A percentile compares a stretch with the other conserved stretches of the same genome.
These are phyloP conservation scores for Leptomonas pyrrhocoris DNA, from an alignment of 208 protist genomes.

Conservation along the genomic window DNA sequence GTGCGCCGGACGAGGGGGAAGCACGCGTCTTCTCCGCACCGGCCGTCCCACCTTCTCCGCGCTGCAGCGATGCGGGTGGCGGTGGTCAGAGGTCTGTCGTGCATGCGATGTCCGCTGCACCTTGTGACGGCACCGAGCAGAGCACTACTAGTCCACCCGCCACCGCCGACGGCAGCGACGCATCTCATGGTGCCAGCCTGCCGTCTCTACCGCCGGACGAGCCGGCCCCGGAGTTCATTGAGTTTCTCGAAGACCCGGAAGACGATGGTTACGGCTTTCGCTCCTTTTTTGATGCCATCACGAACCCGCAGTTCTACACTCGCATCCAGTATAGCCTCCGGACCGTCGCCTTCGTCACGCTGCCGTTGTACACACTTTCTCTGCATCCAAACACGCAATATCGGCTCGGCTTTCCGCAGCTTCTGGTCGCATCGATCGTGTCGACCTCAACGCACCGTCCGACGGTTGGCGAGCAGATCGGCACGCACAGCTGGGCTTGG, in stretches of 20 bases:
- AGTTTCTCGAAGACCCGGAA: slow-evolving; percentile 30
- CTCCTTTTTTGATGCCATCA: slow-evolving; percentile 27
- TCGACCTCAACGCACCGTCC: slow-evolving; percentile 35
- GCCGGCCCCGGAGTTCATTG: slow-evolving; percentile 23
- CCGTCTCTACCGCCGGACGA: slow-evolving; percentile 8
- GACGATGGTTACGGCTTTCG: slow-evolving; percentile 32
- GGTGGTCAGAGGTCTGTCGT: not conserved
- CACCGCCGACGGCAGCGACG: not conserved
- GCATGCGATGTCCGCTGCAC: not conserved
- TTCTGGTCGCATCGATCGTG: slow-evolving; percentile 36
- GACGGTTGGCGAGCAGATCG: slow-evolving; percentile 41
- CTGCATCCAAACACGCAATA: slow-evolving; percentile 43
- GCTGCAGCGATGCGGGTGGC: too few species aligned
- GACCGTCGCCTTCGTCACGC: slow-evolving; percentile 30
- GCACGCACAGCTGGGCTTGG: slow-evolving; percentile 35
- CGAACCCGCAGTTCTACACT: slow-evolving; percentile 20
- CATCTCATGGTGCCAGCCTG: not conserved
- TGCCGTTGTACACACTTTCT: slow-evolving; percentile 32
- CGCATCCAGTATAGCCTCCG: slow-evolving; percentile 26
- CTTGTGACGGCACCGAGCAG: not conserved
- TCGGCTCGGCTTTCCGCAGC: slow-evolving; percentile 19
- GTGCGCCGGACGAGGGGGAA: not conserved
- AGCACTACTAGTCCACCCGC: not conserved
- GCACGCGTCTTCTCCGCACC: not conserved
- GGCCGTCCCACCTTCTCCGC: not conserved